Conservation (phyloP, 176 grass and related monocot genomes). For the Eleusine indica region DNA sequence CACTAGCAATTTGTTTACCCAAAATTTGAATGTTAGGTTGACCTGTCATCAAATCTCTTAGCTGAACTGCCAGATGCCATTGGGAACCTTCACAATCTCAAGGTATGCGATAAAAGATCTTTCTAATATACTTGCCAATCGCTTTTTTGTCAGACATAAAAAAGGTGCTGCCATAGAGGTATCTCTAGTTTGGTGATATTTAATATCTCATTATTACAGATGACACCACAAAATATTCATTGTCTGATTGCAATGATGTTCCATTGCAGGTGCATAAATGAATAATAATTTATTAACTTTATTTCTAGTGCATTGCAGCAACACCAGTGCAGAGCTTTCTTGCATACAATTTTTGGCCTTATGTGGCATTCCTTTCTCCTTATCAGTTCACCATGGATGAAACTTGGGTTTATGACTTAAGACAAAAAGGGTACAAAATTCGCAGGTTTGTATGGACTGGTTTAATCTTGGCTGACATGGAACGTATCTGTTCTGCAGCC, state of each 20-base stretch:
- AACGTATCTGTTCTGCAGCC: neutral
- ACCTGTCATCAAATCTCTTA: constrained; percentile 86
- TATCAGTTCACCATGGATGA: too few species aligned
- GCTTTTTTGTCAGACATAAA: constrained; percentile 2
- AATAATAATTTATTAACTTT: neutral
- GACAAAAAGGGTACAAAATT: neutral
- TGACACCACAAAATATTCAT: constrained; percentile 25
- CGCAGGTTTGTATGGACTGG: neutral
- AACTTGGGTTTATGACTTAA: constrained; percentile 28
- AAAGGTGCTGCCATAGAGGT: neutral
- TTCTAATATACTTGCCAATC: neutral
- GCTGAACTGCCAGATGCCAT: constrained; percentile 69
- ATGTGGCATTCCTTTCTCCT: too few species aligned
- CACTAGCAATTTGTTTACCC: constrained; percentile 28
- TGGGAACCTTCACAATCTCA: constrained; percentile 72
- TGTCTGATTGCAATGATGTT: constrained; percentile 5
- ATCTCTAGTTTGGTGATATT: constrained; percentile 26
- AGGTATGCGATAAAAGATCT: constrained; percentile 43
- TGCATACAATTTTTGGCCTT: constrained; percentile 26
- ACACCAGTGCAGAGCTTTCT: neutral
- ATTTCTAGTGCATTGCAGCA: neutral
- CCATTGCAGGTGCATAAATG: constrained; percentile 8
- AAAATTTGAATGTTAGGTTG: constrained; percentile 60
- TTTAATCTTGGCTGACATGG: neutral
- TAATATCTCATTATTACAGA: neutral